Percentiles rank a stretch among this genome's conserved stretches.
Conservation (phyloP, 2,329 filamentous ascomycete genomes). For the Claviceps sp. region DNA sequence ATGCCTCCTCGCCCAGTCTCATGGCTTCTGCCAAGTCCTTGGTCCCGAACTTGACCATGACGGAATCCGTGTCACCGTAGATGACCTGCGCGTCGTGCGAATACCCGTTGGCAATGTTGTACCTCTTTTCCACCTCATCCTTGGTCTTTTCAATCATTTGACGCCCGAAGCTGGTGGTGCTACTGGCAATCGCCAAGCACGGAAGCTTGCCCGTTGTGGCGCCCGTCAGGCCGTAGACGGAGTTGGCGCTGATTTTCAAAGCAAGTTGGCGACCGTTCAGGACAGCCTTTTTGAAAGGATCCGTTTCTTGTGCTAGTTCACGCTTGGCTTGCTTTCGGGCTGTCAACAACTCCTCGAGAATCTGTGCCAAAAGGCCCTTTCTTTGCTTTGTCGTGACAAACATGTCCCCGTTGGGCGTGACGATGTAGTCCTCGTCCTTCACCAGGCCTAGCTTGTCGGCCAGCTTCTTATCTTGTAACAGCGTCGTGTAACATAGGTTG, state of each 20-base stretch:
- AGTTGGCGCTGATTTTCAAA: constrained; percentile 93
- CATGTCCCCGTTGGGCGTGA: constrained; percentile 87
- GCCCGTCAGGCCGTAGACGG: constrained; percentile 92
- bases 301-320: constrained; percentile 76
- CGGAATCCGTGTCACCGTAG: constrained; percentile 97
- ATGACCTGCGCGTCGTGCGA: constrained; percentile 91
- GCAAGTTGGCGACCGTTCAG: constrained; percentile 94
- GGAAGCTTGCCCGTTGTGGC: constrained; percentile 92
- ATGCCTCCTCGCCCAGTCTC: constrained; percentile 89
- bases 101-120: constrained; percentile 89
- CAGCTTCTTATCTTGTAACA: constrained; percentile 51
- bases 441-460: constrained; percentile 64
- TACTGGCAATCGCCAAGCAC: constrained; percentile 88
- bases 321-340: constrained; percentile 92
- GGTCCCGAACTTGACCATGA: constrained; percentile 98
- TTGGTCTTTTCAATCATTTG: constrained; percentile 99
- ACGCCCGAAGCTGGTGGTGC: constrained; percentile 90
- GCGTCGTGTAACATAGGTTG: constrained; percentile 93
- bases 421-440: constrained; percentile 90
- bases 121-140: constrained; percentile 80
- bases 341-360: constrained; percentile 83
- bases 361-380: constrained; percentile 86
- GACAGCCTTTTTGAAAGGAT: constrained; percentile 95
- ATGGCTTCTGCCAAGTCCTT: constrained; percentile 78
- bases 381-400: constrained; percentile 81